These are phyloP conservation scores for Batrachochytrium dendrobatidis DNA, from an alignment of 371 early-diverging fungal genomes.

Conservation along the genomic window DNA sequence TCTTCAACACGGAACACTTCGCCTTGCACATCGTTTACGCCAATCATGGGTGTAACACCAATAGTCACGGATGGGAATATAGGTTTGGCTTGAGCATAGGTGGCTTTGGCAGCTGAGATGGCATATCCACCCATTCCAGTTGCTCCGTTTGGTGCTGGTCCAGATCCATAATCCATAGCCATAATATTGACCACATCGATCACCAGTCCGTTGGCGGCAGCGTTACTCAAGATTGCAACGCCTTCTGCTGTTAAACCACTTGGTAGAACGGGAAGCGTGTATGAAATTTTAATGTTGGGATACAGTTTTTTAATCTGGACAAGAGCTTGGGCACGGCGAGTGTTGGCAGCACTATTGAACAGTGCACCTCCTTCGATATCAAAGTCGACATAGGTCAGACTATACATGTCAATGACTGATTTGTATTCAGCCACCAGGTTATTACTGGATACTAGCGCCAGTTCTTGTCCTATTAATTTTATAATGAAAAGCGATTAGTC, in stretches of 20 bases:
- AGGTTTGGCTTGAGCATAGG: slow-evolving; percentile 6
- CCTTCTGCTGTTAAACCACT: slow-evolving; percentile 15
- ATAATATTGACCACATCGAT: slow-evolving; percentile 32
- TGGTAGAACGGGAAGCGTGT: slow-evolving; percentile 26
- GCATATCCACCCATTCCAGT: slow-evolving; percentile 18
- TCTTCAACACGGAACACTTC: slow-evolving; percentile 26
- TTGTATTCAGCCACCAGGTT: slow-evolving; percentile 15
- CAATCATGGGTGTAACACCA: slow-evolving; percentile 39
- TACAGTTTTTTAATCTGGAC: slow-evolving; percentile 13
- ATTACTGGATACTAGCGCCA: slow-evolving; percentile 15
- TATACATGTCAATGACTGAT: slow-evolving; percentile 23
- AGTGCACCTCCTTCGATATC: slow-evolving; percentile 31
- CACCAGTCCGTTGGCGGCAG: slow-evolving; percentile 7
- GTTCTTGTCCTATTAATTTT: slow-evolving; percentile 26
- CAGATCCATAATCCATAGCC: slow-evolving; percentile 28
- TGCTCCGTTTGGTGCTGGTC: slow-evolving; percentile 25
- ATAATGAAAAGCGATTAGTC: too few relatives aligned
- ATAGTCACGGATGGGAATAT: slow-evolving; percentile 9
- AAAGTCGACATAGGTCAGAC: slow-evolving; percentile 25
- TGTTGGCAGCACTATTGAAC: slow-evolving; percentile 14
- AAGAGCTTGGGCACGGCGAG: slow-evolving; percentile 25
- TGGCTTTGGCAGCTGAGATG: slow-evolving; percentile 1
- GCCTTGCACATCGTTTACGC: slow-evolving; percentile 23
- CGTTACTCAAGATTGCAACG: slow-evolving; percentile 9
- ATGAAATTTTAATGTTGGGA: slow-evolving; percentile 20